These are phyloP conservation scores for Isatis tinctoria DNA, from an alignment of 345 rosid species.

Conservation along the genomic window DNA sequence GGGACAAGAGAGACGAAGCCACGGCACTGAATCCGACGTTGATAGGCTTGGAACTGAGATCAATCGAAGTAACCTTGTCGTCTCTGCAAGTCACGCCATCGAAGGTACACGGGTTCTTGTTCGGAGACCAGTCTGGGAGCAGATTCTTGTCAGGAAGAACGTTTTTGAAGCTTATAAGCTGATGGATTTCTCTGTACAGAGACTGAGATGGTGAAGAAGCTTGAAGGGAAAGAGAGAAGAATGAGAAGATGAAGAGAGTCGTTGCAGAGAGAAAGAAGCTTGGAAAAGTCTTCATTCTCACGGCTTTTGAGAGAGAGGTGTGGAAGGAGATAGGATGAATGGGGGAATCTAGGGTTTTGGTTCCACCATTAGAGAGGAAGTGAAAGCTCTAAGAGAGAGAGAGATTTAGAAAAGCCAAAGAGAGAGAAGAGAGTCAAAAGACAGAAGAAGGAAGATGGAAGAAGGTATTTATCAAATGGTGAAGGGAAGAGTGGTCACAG, in stretches of 20 bases:
- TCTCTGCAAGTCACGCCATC: conserved; percentile 59
- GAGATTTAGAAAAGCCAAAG: conserved; percentile 1
- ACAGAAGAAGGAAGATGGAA: conserved; percentile 34
- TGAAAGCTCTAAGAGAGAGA: conserved; percentile 17
- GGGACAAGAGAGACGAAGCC: conserved; percentile 48
- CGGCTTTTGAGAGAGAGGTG: not conserved
- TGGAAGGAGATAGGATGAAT: conserved; percentile 1
- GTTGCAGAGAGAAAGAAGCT: conserved; percentile 31
- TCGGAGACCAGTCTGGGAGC: conserved; percentile 57
- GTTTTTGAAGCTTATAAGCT: conserved; percentile 61
- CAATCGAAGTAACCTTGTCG: conserved; percentile 53
- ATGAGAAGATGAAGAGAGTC: not conserved
- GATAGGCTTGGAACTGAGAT: conserved; percentile 42
- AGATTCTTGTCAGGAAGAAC: conserved; percentile 40
- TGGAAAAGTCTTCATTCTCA: conserved; percentile 18
- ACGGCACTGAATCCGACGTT: conserved; percentile 57
- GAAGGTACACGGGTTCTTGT: conserved; percentile 64
- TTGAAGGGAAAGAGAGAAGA: conserved; percentile 30
- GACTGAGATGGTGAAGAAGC: conserved; percentile 28
- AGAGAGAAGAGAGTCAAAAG: conserved; percentile 42
- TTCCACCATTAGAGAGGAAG: conserved; percentile 48
- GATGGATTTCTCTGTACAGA: conserved; percentile 43
- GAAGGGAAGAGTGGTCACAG: conserved; percentile 59
- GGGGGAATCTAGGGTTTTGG: conserved; percentile 36
- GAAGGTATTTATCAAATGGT: conserved; percentile 59